Conservation (phyloP, 192 early-diverging fungal species). For the Lobosporangium transversale region DNA sequence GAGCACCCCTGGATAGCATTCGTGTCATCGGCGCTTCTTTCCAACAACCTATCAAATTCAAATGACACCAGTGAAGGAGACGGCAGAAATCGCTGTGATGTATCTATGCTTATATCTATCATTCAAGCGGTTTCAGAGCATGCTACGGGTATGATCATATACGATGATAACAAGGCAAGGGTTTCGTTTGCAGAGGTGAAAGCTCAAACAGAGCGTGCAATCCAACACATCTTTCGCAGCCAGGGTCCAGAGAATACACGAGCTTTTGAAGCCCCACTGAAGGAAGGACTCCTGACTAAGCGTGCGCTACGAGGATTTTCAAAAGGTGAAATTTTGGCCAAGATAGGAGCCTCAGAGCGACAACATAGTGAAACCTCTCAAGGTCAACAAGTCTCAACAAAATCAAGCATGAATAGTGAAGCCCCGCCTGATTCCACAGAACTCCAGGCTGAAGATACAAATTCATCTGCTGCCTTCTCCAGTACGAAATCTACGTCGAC, state of each 20-base stretch:
- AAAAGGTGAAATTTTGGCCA: constrained; percentile 18
- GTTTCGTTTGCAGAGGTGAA: constrained; percentile 22
- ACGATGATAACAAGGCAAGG: constrained; percentile 10
- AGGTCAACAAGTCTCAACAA: neutral
- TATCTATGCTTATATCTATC: constrained; percentile 22
- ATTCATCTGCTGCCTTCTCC: neutral
- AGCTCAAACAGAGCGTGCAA: constrained; percentile 24
- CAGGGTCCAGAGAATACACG: neutral
- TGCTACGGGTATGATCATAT: constrained; percentile 38
- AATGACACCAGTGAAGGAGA: neutral
- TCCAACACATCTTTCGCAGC: constrained; percentile 5
- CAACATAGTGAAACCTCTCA: neutral
- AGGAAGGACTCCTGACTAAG: neutral
- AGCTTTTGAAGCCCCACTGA: neutral
- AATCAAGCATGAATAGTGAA: neutral
- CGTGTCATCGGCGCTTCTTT: constrained; percentile 33
- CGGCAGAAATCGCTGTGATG: constrained; percentile 13
- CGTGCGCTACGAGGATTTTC: constrained; percentile 1
- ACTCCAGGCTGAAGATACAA: neutral
- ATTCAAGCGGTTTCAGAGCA: constrained; percentile 33
- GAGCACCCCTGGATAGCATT: constrained; percentile 47
- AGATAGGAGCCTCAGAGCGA: neutral
- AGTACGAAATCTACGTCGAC: neutral
- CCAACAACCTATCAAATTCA: neutral
- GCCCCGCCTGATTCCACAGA: no score